Conservation (phyloP, 139 green algal species). For the Trebouxia sp. region DNA sequence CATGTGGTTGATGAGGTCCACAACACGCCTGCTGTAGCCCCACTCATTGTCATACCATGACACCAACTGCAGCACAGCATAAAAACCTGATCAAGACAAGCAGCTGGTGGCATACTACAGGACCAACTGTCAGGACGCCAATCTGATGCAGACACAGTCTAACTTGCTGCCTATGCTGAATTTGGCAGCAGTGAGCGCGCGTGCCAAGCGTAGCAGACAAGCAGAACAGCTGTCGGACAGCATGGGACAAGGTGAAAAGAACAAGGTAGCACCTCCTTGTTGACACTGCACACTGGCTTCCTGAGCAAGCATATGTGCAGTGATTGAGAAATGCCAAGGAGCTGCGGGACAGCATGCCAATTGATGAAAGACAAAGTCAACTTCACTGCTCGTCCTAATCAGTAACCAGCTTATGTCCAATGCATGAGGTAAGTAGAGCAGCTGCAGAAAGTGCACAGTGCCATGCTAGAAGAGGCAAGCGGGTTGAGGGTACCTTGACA, state of each 20-base stretch:
- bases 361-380: background rate
- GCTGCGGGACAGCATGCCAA: no score
- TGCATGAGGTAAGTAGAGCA: background rate
- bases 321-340: no score
- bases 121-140: no score
- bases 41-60: slow-evolving; percentile 98
- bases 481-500: slow-evolving; percentile 72
- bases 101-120: background rate
- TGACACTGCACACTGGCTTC: no score
- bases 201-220: no score
- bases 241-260: no score
- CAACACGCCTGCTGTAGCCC: slow-evolving; percentile 64
- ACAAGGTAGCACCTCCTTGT: no score
- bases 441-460: background rate
- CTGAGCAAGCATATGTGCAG: no score
- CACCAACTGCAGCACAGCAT: slow-evolving; percentile 91
- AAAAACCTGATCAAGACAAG: slow-evolving; percentile 33
- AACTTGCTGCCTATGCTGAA: no score
- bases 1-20: slow-evolving; percentile 68
- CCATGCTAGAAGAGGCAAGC: background rate
- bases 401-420: background rate
- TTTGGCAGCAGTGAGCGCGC: no score
- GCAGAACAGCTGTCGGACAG: no score
- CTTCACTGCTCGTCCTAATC: background rate
- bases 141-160: no score